A percentile compares a stretch with the other conserved stretches of the same genome.
phyloP scores from a whole-genome alignment of 176 grass and related monocot species.

The Musa troglodytarum region DNA sequence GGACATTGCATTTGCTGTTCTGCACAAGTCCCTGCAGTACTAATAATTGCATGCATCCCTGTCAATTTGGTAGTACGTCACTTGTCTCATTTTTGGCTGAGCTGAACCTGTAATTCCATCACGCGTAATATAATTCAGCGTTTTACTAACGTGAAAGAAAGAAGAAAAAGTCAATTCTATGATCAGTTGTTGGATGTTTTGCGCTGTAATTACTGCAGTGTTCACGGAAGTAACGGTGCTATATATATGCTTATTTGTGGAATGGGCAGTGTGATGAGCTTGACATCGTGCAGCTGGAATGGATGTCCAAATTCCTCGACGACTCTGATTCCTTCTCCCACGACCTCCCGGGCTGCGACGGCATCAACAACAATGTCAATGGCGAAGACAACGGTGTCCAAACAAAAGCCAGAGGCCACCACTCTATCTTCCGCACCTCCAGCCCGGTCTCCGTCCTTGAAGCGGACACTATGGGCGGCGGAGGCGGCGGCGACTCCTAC shows the following conservation, averaged over 20 bases:
- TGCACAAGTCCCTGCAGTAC: too few species aligned
- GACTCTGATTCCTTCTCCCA: slow-evolving; percentile 49
- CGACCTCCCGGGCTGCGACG: slow-evolving; percentile 12
- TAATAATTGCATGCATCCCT: not conserved
- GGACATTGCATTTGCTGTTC: not conserved
- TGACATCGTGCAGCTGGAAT: slow-evolving; percentile 88
- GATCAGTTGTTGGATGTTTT: too few species aligned
- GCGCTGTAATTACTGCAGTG: too few species aligned
- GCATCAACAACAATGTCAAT: not conserved
- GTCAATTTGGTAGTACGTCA: not conserved
- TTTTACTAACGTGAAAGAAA: too few species aligned
- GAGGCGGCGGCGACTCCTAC: not conserved
- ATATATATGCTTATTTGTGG: not conserved
- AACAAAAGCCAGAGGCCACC: not conserved
- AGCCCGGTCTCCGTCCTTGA: slow-evolving; percentile 89
- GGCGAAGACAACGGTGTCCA: not conserved
- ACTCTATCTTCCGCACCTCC: slow-evolving; percentile 46
- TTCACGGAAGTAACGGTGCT: not conserved
- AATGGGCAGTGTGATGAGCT: slow-evolving; percentile 73
- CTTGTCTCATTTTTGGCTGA: not conserved
- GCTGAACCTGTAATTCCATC: not conserved
- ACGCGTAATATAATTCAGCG: not conserved
- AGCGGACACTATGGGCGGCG: slow-evolving; percentile 23
- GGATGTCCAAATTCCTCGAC: slow-evolving; percentile 81
- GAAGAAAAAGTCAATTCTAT: too few species aligned